Evolutionary conservation across 805 yeast genomes (phyloP).

Genomic region (Wickerhamia fluorescens): DNA sequence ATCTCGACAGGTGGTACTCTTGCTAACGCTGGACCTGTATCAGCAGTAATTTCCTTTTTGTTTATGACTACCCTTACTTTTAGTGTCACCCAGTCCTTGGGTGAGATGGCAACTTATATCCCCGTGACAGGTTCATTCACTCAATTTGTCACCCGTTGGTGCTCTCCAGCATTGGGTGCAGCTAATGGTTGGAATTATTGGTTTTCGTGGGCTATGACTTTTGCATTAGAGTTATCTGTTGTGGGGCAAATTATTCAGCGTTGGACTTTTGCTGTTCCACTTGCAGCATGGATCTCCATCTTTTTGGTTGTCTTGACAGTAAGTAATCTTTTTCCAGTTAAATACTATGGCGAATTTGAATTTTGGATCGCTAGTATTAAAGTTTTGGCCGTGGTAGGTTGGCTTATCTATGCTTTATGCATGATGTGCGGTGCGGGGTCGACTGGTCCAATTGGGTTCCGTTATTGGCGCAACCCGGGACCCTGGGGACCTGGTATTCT

Average conservation of each 20-base stretch:
- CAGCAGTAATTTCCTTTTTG: conserved; percentile 54
- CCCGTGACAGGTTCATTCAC: conserved; percentile 67
- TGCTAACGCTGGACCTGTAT: conserved; percentile 59
- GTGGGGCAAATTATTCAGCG: conserved; percentile 58
- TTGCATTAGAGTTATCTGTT: conserved; percentile 66
- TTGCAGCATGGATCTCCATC: conserved; percentile 66
- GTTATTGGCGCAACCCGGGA: conserved; percentile 78
- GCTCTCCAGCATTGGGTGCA: conserved; percentile 66
- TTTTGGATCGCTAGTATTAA: conserved; percentile 68
- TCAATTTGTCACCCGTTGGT: conserved; percentile 60
- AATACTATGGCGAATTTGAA: conserved; percentile 66
- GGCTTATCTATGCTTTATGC: conserved; percentile 55
- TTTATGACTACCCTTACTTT: conserved; percentile 63
- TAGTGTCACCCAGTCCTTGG: conserved; percentile 63
- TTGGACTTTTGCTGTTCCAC: conserved; percentile 66
- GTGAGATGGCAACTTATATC: conserved; percentile 76
- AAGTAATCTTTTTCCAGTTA: conserved; percentile 60
- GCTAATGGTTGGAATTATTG: conserved; percentile 70
- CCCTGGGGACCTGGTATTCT: conserved; percentile 64
- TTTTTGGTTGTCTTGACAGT: conserved; percentile 51
- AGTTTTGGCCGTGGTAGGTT: conserved; percentile 65
- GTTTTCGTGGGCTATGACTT: conserved; percentile 74
- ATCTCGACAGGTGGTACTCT: conserved; percentile 56
- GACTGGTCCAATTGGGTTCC: conserved; percentile 67
- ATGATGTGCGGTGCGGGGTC: conserved; percentile 73